These are phyloP conservation scores for Didymella pomorum DNA, from an alignment of 2,329 filamentous ascomycete species.

Conservation along the genomic window DNA sequence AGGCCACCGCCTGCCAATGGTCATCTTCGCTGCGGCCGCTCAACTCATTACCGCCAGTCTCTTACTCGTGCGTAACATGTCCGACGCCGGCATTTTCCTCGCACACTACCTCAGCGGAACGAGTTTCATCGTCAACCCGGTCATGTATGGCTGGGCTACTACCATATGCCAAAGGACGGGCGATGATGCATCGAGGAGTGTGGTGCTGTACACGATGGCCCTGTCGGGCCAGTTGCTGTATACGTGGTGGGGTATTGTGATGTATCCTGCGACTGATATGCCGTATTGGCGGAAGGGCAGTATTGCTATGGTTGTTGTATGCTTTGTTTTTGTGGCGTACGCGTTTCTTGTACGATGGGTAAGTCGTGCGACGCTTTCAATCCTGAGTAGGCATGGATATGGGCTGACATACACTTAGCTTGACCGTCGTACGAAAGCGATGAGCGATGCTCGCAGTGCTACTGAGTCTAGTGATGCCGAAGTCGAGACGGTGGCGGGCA, in stretches of 20 bases:
- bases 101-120: constrained; percentile 51
- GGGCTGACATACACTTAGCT: neutral
- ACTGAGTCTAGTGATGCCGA: neutral
- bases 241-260: constrained; percentile 56
- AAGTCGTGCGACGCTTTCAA: constrained; percentile 4
- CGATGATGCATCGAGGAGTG: constrained; percentile 53
- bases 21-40: constrained; percentile 38
- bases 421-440: neutral
- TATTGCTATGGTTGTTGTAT: constrained; percentile 47
- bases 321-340: constrained; percentile 25
- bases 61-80: constrained; percentile 42
- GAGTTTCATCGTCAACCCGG: constrained; percentile 50
- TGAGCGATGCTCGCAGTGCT: neutral
- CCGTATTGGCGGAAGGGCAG: constrained; percentile 54
- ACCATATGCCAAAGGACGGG: constrained; percentile 46
- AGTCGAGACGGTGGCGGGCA: neutral
- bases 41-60: constrained; percentile 46
- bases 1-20: constrained; percentile 44
- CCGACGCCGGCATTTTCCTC: constrained; percentile 44
- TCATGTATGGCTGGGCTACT: constrained; percentile 52
- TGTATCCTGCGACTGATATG: constrained; percentile 54
- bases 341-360: constrained; percentile 30
- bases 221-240: constrained; percentile 49
- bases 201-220: constrained; percentile 53
- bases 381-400: no score